Base-by-base conservation (phyloP, 2,329 filamentous ascomycete species). In the Fonsecaea pedrosoi region DNA sequence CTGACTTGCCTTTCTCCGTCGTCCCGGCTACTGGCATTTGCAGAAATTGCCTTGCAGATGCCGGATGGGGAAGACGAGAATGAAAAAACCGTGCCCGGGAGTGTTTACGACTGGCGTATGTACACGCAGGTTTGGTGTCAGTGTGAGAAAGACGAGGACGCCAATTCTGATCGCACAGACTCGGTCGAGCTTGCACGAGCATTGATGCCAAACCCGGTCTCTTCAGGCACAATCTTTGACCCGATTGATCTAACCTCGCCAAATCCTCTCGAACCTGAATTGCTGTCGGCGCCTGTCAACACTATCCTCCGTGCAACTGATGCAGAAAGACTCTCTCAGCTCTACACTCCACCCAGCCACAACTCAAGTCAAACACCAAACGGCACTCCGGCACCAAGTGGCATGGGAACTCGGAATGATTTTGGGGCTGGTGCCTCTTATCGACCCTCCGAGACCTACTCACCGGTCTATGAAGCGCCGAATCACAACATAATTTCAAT, bases 281-380 rank as follows among this genome's bases (percentile, higher is more conserved):
- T 70, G 21, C 25, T 70, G 18, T 60, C 62, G n/a, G 37, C 62
- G 37, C 69, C 66, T n/a, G 69, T 71, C 64, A 71, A 71, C 48
- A 69, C 66, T 13, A 69, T 71, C 18, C 53, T 71, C 15, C 65
- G 64, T 9, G 66, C 62, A 34, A 53, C 60, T 4, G 69, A 71
- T 35, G 64, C 66, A 3, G 53, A 64, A 54, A 54, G 62, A 59
- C 40, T 69, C 18, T 67, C 66, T 3, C 42, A 61, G 37, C 57
- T 66, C 9, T 68, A 60, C 37, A 38, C 60, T 18, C 40, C 61
- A 13, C 25, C 25, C 6, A 40, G 21, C 10, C 4, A 45, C 18
- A 32, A 30, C 15, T 21, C 50, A 4, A 30, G 7, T 25, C 60
- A 35, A 34, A 48, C 32, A n/a, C 38, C 48, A 30, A 55, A 63